Conservation (phyloP, 441 rosid genomes). For the Corymbia calophylla region DNA sequence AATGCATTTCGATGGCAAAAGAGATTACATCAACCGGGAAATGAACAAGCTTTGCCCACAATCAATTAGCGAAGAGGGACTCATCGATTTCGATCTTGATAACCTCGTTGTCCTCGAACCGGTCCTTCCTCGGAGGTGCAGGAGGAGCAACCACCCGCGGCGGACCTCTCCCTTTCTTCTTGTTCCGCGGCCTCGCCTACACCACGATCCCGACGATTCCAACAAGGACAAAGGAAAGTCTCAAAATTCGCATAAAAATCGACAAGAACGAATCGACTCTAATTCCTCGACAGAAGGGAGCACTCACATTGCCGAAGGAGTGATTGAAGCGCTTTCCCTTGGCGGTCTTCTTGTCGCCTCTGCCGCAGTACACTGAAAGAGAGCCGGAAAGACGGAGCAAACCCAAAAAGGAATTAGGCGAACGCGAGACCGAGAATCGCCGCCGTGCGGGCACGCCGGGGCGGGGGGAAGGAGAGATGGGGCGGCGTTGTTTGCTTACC, state of each 20-base stretch:
- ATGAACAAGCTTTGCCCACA: not conserved
- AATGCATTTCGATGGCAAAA: not conserved
- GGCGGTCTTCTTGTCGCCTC: constrained; percentile 76
- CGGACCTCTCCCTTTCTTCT: constrained; percentile 85
- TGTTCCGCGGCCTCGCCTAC: constrained; percentile 80
- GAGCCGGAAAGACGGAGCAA: not conserved
- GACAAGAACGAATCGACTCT: not conserved
- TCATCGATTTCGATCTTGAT: constrained; percentile 65
- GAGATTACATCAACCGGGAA: not conserved
- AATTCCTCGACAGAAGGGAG: not conserved
- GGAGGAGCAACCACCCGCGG: constrained; percentile 66
- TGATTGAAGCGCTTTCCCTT: constrained; percentile 86
- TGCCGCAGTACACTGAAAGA: constrained; percentile 61
- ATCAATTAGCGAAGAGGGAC: constrained; percentile 48
- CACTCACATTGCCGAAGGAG: constrained; percentile 72
- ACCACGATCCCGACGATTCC: not conserved
- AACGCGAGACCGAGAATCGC: not conserved
- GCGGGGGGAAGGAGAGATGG: constrained; percentile 27
- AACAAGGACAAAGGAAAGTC: not conserved
- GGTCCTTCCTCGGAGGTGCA: constrained; percentile 54
- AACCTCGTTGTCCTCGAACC: constrained; percentile 45
- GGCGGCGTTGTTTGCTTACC: constrained; percentile 7
- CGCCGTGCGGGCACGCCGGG: constrained; percentile 9
- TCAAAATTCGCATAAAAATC: not conserved
- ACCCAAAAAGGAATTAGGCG: not conserved